Evolutionary conservation across 2,329 filamentous ascomycete genomes (phyloP), one percentile per base, ranked within the genome.

Genomic region (Ramularia endophylla): DNA sequence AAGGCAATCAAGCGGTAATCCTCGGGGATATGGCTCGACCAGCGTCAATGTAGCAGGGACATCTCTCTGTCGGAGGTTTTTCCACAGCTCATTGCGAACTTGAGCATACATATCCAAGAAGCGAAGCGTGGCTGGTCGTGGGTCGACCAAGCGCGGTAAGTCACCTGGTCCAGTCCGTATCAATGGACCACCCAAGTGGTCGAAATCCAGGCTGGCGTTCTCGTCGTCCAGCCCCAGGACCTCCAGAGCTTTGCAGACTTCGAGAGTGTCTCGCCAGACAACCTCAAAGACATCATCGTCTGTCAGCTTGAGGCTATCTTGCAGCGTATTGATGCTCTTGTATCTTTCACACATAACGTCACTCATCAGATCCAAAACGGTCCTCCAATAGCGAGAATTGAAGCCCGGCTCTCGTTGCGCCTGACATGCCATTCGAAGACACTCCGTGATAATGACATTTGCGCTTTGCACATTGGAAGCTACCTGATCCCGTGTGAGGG

Each of bases 61-160:
- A 3, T 41, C 22, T 6, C 22, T 53, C 3, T 49, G 42, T 27
- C 65, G 56, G 31, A 58, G 33, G 5, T 46, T 41, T 6, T 22
- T 33, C 64, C 65, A 67, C 0, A 65, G 35, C 4, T 52, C 32
- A 36, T 67, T 47, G 34, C 64, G 56, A 6, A 48, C 50, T 44
- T 48, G 49, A 19, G 65, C 63, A 20, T 67, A 49, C 16, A 60
- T 48, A 33, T 68, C 61, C 1, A 66, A 31, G 38, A 68, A 67
- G 4, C 37, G 52, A 35, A 57, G 59, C 0, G 53, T 56, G 1
- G 59, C 52, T 3, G 48, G 35, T 2, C 47, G 40, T 8, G 41
- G 45, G 2, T 51, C 17, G 11, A n/a, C 12, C 15, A 34, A 20
- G 22, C 6, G 6, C 7, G 32, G 17, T 13, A 44, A 40, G 0